A percentile compares a stretch with the other conserved stretches of the same genome.
These are phyloP conservation scores for Termitomyces sp. DNA, from an alignment of 768 basidiomycete species.

Conservation along the genomic window DNA sequence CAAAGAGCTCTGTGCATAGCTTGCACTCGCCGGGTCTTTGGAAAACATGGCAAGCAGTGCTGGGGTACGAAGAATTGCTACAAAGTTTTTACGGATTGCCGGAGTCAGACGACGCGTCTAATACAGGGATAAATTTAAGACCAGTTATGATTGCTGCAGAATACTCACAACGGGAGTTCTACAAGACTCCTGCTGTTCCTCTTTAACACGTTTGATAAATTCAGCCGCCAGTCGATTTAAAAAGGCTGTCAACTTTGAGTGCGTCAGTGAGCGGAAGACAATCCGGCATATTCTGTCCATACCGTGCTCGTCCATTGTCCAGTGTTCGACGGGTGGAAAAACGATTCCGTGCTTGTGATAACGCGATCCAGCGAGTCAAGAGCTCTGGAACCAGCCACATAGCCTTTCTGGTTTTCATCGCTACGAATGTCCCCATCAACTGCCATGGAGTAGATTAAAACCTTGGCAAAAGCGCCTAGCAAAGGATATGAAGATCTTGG, in stretches of 20 bases:
- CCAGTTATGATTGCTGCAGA: neutral
- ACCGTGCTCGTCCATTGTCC: slow-evolving; percentile 78
- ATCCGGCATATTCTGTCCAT: slow-evolving; percentile 19
- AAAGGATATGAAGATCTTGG: slow-evolving; percentile 10
- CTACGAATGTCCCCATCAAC: slow-evolving; percentile 68
- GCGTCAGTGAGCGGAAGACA: slow-evolving; percentile 10
- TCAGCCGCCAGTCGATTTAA: slow-evolving; percentile 71
- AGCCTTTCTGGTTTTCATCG: slow-evolving; percentile 46
- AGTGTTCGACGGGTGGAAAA: slow-evolving; percentile 94
- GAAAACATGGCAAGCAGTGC: slow-evolving; percentile 90
- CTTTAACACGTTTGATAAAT: slow-evolving; percentile 76
- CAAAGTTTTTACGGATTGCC: slow-evolving; percentile 78
- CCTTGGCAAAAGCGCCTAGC: slow-evolving; percentile 75
- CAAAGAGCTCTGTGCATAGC: slow-evolving; percentile 78
- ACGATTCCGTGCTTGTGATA: slow-evolving; percentile 89
- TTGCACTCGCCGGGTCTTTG: slow-evolving; percentile 78
- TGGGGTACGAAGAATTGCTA: slow-evolving; percentile 78
- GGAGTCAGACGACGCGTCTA: slow-evolving; percentile 79
- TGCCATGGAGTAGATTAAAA: slow-evolving; percentile 88
- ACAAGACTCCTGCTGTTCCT: slow-evolving; percentile 76
- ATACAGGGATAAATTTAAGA: neutral
- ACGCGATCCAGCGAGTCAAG: slow-evolving; percentile 85
- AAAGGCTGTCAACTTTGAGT: slow-evolving; percentile 59
- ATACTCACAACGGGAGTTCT: slow-evolving; percentile 68
- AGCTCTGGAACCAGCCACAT: slow-evolving; percentile 81